phyloP scores from a whole-genome alignment of 2,329 filamentous ascomycete species.

The Hypoxylon sp. region DNA sequence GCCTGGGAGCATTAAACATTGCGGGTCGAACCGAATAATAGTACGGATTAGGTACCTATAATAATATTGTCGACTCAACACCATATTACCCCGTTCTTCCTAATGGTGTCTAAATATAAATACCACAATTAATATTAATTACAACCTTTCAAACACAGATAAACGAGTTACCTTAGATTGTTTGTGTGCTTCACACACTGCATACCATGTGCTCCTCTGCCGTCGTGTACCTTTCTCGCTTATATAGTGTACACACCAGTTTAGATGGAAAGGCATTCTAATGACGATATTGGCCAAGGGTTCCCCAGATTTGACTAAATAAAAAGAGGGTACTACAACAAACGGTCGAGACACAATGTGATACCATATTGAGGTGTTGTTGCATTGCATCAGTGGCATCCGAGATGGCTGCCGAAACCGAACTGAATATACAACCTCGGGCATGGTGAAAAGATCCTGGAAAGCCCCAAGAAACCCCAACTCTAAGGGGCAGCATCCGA shows the following conservation, averaged over 20 bases:
- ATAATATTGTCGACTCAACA: neutral
- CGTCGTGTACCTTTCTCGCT: constrained; percentile 11
- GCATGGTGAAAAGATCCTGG: constrained; percentile 35
- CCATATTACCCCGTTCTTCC: neutral
- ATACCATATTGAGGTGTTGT: constrained; percentile 42
- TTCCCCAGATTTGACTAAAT: constrained; percentile 47
- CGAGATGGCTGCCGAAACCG: constrained; percentile 43
- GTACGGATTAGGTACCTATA: neutral
- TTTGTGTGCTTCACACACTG: neutral
- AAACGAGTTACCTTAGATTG: constrained; percentile 11
- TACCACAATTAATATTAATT: neutral
- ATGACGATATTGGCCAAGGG: constrained; percentile 34
- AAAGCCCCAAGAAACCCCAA: constrained; percentile 26
- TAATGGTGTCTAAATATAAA: neutral
- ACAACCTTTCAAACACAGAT: constrained; percentile 2
- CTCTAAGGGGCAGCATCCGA: constrained; percentile 26
- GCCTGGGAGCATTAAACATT: constrained; percentile 30
- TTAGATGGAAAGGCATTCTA: too few species aligned
- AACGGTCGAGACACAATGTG: constrained; percentile 34
- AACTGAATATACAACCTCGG: constrained; percentile 46
- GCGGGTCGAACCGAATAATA: constrained; percentile 23
- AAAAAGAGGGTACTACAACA: constrained; percentile 39
- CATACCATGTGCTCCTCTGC: neutral
- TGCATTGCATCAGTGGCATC: constrained; percentile 46
- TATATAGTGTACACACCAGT: too few species aligned